Percentiles rank a stretch among this genome's conserved stretches.
Evolutionary conservation across 2,329 filamentous ascomycete genomes (phyloP).

Genomic region (Cladosporium halotolerans): DNA sequence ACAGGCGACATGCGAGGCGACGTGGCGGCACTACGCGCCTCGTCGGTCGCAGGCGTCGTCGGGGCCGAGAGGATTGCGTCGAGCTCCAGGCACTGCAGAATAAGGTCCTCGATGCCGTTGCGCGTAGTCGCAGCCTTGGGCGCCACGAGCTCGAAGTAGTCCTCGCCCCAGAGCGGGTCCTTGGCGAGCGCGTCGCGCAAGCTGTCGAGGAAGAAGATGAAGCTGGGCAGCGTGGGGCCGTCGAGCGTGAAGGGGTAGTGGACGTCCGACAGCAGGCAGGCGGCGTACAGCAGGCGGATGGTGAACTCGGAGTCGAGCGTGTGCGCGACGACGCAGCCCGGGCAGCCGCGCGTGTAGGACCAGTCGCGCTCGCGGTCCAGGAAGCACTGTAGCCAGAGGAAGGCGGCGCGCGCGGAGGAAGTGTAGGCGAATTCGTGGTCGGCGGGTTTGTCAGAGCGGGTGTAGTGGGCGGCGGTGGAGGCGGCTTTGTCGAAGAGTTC

Average conservation of each 20-base stretch:
- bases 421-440: slow-evolving; percentile 54
- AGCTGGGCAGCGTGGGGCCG: slow-evolving; percentile 29
- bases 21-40: not conserved
- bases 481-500: slow-evolving; percentile 52
- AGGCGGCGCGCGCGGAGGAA: slow-evolving; percentile 51
- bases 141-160: slow-evolving; percentile 39
- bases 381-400: slow-evolving; percentile 55
- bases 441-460: slow-evolving; percentile 42
- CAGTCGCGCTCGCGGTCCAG: slow-evolving; percentile 51
- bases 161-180: slow-evolving; percentile 41
- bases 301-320: slow-evolving; percentile 43
- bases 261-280: slow-evolving; percentile 41
- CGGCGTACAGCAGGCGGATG: slow-evolving; percentile 42
- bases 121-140: slow-evolving; percentile 38
- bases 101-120: slow-evolving; percentile 41
- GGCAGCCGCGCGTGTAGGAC: slow-evolving; percentile 52
- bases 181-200: slow-evolving; percentile 34
- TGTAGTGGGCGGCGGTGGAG: slow-evolving; percentile 44
- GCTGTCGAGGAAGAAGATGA: slow-evolving; percentile 38
- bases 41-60: slow-evolving; percentile 16
- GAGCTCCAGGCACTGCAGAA: slow-evolving; percentile 40
- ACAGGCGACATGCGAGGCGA: slow-evolving; percentile 15
- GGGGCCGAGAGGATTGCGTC: slow-evolving; percentile 28
- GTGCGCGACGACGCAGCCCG: slow-evolving; percentile 41
- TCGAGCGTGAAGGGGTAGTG: slow-evolving; percentile 31